Percentiles rank a stretch among this genome's conserved stretches.
phyloP scores from a whole-genome alignment of 768 basidiomycete genomes.

The Leucogyrophana mollusca region DNA sequence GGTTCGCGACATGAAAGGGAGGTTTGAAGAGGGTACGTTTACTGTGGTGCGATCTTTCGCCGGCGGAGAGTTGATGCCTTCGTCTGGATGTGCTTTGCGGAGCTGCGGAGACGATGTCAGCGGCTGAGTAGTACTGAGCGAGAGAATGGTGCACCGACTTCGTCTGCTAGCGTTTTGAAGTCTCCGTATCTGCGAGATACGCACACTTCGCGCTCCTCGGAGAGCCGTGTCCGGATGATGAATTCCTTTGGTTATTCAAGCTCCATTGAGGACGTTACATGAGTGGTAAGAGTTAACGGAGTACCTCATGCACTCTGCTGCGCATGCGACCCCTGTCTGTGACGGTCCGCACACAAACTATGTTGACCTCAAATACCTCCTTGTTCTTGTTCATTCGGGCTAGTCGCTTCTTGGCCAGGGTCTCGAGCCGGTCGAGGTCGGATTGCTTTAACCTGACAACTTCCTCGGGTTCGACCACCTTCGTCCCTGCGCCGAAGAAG shows the following conservation, averaged over 20 bases:
- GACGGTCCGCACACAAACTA: constrained; percentile 84
- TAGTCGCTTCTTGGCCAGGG: constrained; percentile 62
- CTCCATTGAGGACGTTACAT: neutral
- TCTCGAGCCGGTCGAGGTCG: constrained; percentile 80
- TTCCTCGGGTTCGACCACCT: constrained; percentile 82
- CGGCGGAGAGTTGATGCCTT: constrained; percentile 80
- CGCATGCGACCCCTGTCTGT: constrained; percentile 83
- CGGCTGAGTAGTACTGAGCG: neutral
- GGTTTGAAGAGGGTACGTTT: constrained; percentile 36
- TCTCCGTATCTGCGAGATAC: constrained; percentile 95
- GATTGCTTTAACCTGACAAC: constrained; percentile 85
- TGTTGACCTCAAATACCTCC: constrained; percentile 83
- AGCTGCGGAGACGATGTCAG: constrained; percentile 49
- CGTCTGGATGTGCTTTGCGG: constrained; percentile 81
- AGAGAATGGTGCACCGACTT: constrained; percentile 54
- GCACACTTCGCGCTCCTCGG: constrained; percentile 70
- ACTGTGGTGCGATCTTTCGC: constrained; percentile 82
- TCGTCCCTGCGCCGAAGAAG: constrained; percentile 79
- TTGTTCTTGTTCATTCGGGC: constrained; percentile 44
- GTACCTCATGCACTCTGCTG: constrained; percentile 83
- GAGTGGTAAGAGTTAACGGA: constrained; percentile 21
- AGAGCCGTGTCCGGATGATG: constrained; percentile 83
- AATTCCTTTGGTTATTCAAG: constrained; percentile 69
- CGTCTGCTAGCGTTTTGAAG: constrained; percentile 83
- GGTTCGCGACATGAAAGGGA: constrained; percentile 48